A percentile compares a stretch with the other conserved stretches of the same genome.
Evolutionary conservation across 2,329 filamentous ascomycete species (phyloP).

Genomic region (Nemania diffusa): DNA sequence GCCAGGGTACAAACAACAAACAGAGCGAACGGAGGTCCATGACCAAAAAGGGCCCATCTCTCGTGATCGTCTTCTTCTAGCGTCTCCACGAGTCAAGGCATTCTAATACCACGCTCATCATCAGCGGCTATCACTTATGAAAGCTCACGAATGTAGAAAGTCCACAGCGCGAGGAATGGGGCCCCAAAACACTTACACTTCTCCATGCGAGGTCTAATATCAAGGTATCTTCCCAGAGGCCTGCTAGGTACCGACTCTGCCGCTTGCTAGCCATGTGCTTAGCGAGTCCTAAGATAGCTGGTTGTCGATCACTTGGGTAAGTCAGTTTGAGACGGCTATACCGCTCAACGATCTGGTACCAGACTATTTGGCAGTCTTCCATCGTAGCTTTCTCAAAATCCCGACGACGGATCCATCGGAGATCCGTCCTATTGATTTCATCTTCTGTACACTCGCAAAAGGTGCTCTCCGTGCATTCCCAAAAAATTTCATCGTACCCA

Average conservation of each 20-base stretch:
- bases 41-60: neutral
- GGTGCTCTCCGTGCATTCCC: neutral
- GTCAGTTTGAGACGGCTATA: neutral
- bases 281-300: neutral
- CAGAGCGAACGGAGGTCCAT: neutral
- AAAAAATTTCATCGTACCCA: neutral
- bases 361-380: neutral
- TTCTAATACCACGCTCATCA: slow-evolving; percentile 1
- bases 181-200: neutral
- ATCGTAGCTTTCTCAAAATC: neutral
- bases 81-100: neutral
- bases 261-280: neutral
- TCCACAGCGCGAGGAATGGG: neutral
- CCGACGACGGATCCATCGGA: neutral
- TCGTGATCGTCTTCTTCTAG: slow-evolving; percentile 1
- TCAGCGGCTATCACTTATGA: neutral
- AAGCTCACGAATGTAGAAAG: neutral
- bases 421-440: neutral
- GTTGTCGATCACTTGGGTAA: neutral
- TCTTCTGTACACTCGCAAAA: neutral
- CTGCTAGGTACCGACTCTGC: slow-evolving; percentile 1
- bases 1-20: neutral
- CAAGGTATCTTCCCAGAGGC: neutral
- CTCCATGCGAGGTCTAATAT: slow-evolving; percentile 1
- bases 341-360: neutral